phyloP scores from a whole-genome alignment of 257 asterid genomes.

The Paraleonurus japonicus region DNA sequence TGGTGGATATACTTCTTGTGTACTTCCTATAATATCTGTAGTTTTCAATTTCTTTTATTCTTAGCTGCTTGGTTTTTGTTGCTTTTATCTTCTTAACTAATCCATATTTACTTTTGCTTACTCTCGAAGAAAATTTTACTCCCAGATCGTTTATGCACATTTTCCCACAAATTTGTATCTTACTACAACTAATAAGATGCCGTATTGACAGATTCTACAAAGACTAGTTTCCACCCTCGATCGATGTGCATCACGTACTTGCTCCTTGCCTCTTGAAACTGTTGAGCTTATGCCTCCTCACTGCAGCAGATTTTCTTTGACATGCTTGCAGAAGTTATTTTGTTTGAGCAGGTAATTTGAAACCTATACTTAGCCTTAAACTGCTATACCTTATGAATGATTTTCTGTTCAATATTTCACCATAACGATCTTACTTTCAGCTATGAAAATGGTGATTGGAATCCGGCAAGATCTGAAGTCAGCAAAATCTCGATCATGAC shows the following conservation, averaged over 20 bases:
- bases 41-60: background rate
- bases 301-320: conserved; percentile 96
- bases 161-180: background rate
- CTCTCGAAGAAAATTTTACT: background rate
- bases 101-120: conserved; percentile 15
- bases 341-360: conserved; percentile 71
- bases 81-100: conserved; percentile 7
- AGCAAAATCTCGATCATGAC: conserved; percentile 63
- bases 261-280: conserved; percentile 87
- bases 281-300: conserved; percentile 96
- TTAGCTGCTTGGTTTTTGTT: background rate
- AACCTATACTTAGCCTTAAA: conserved; percentile 5
- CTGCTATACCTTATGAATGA: conserved; percentile 17
- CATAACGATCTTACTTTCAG: conserved; percentile 44
- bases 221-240: conserved; percentile 83
- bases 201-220: conserved; percentile 59
- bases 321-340: conserved; percentile 90
- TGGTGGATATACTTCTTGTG: conserved; percentile 2
- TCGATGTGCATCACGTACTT: conserved; percentile 96
- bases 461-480: conserved; percentile 60
- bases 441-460: conserved; percentile 54
- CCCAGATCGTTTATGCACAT: background rate
- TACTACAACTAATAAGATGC: conserved; percentile 9
- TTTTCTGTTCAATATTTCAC: conserved; percentile 22
- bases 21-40: background rate